Evolutionary conservation across 768 basidiomycete genomes (phyloP).

Genomic region (Imleria badia): DNA sequence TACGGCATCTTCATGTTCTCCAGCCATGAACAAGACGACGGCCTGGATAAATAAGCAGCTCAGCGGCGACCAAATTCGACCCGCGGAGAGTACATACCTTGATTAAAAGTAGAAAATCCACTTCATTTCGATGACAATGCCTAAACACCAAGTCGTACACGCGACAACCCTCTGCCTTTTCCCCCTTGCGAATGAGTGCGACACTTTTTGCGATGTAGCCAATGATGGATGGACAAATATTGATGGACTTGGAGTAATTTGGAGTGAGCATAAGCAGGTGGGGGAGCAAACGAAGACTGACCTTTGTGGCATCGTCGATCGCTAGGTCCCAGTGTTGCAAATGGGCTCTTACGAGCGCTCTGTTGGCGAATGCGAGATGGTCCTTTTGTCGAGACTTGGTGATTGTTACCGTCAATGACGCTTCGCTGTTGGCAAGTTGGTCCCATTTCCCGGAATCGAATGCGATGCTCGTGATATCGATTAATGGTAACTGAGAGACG

Average conservation of each 20-base stretch:
- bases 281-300: not conserved
- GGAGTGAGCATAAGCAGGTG: too few relatives aligned
- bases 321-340: not conserved
- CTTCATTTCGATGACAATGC: too few relatives aligned
- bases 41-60: not conserved
- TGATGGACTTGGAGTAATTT: not conserved
- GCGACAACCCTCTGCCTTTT: too few relatives aligned
- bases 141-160: too few relatives aligned
- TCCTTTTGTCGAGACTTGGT: not conserved
- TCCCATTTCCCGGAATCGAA: not conserved
- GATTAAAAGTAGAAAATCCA: too few relatives aligned
- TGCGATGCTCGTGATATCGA: not conserved
- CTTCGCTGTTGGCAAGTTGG: not conserved
- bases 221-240: too few relatives aligned
- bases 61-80: too few relatives aligned
- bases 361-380: not conserved
- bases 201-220: too few relatives aligned
- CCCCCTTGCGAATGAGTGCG: too few relatives aligned
- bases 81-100: too few relatives aligned
- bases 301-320: not conserved
- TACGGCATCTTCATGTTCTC: slow-evolving; percentile 1
- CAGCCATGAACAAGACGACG: not conserved
- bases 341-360: not conserved
- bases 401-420: not conserved
- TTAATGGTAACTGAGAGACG: not conserved